A percentile compares a stretch with the other conserved stretches of the same genome.
Evolutionary conservation across 208 protist species (phyloP).

Genomic region (Acanthamoeba sp.): DNA sequence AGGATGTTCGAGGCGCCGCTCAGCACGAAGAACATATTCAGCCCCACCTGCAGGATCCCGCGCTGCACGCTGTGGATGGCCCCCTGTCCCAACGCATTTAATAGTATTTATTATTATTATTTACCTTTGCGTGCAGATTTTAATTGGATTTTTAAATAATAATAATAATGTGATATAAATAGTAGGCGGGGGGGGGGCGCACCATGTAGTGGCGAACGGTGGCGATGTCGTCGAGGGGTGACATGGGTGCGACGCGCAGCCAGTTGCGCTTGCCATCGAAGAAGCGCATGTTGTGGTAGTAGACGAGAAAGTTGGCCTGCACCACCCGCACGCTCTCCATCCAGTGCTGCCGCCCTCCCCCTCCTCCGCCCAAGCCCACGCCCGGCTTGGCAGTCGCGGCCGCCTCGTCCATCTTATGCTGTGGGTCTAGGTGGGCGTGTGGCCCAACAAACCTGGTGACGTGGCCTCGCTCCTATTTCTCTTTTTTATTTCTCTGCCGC

Average conservation of each 20-base stretch:
- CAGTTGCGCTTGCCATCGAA: conserved; percentile 68
- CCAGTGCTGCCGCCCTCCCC: conserved; percentile 16
- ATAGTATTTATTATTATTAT: not conserved
- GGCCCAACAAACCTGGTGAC: not conserved
- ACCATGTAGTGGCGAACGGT: conserved; percentile 19
- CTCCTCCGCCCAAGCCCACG: not conserved
- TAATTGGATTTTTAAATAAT: not conserved
- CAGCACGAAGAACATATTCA: conserved; percentile 57
- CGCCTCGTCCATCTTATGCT: conserved; percentile 8
- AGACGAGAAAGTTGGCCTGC: conserved; percentile 49
- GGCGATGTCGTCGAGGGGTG: not conserved
- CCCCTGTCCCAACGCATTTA: not conserved
- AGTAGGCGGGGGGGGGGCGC: too few species aligned
- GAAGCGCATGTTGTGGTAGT: conserved; percentile 68
- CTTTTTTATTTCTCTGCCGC: not conserved
- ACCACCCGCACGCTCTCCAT: conserved; percentile 70
- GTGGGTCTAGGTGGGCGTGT: not conserved
- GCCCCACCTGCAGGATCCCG: conserved; percentile 21
- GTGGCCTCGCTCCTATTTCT: not conserved
- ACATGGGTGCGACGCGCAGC: not conserved
- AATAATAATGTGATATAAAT: not conserved
- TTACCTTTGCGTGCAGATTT: too few species aligned
- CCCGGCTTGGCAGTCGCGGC: not conserved
- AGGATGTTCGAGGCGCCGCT: conserved; percentile 39
- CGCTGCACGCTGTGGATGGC: conserved; percentile 38